These are phyloP conservation scores for Neopestalotiopsis sp. DNA, from an alignment of 2,329 filamentous ascomycete genomes.

Conservation along the genomic window DNA sequence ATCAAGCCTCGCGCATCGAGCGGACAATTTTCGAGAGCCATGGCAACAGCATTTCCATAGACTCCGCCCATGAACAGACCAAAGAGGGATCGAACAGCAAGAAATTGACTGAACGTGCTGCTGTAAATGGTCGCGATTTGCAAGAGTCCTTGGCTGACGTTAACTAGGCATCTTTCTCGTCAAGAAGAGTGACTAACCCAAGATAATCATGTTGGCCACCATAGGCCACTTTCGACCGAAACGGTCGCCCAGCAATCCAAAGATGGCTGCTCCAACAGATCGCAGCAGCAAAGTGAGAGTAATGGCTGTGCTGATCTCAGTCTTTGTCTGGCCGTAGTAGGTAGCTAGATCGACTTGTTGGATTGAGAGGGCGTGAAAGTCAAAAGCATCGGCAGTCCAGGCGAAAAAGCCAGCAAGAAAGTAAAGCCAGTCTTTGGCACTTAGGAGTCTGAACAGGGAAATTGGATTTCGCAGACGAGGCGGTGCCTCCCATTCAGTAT, in stretches of 20 bases:
- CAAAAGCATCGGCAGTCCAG: constrained; percentile 84
- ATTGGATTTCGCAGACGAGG: constrained; percentile 74
- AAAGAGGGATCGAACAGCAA: constrained; percentile 76
- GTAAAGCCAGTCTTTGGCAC: constrained; percentile 73
- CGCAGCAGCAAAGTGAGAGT: constrained; percentile 77
- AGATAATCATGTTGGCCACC: constrained; percentile 78
- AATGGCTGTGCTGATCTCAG: constrained; percentile 71
- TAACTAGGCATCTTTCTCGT: background rate
- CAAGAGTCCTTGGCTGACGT: constrained; percentile 52
- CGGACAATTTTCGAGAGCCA: constrained; percentile 77
- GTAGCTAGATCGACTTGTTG: constrained; percentile 58
- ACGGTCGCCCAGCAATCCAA: constrained; percentile 79
- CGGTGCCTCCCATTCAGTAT: constrained; percentile 71
- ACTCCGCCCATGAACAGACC: constrained; percentile 84
- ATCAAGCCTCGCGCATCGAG: constrained; percentile 77
- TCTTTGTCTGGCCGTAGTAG: constrained; percentile 54
- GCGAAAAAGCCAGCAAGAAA: constrained; percentile 76
- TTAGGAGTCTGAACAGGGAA: constrained; percentile 69
- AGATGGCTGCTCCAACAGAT: constrained; percentile 75
- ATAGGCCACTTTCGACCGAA: constrained; percentile 86
- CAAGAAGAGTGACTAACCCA: constrained; percentile 47
- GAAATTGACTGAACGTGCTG: constrained; percentile 72
- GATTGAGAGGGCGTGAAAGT: constrained; percentile 82
- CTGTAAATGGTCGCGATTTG: constrained; percentile 81
- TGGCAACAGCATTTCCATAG: constrained; percentile 79